Percentiles rank a stretch among this genome's conserved stretches.
These are phyloP conservation scores for Raffaelea ambrosiae DNA, from an alignment of 2,329 filamentous ascomycete genomes.

Conservation along the genomic window DNA sequence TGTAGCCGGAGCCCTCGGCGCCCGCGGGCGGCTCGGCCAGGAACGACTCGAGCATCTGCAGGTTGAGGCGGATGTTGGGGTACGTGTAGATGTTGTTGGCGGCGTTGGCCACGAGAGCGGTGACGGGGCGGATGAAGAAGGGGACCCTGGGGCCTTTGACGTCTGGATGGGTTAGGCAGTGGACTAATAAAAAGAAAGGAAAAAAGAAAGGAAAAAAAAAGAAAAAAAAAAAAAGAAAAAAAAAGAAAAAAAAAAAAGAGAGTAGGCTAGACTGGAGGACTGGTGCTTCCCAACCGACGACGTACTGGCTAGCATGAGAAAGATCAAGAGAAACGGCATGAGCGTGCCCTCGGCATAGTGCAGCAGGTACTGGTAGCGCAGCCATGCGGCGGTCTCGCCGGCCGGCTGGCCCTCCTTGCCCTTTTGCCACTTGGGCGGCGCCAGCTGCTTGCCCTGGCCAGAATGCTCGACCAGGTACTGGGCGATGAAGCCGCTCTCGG, in stretches of 20 bases:
- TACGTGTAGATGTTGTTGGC: constrained; percentile 31
- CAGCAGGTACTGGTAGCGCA: constrained; percentile 60
- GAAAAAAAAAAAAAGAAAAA: not conserved
- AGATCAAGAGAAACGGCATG: constrained; percentile 62
- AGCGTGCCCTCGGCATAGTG: constrained; percentile 81
- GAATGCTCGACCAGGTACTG: constrained; percentile 72
- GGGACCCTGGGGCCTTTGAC: constrained; percentile 38
- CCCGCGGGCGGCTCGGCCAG: constrained; percentile 34
- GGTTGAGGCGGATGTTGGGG: constrained; percentile 39
- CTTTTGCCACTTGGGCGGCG: constrained; percentile 46
- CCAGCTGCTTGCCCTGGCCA: constrained; percentile 32
- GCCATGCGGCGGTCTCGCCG: constrained; percentile 52
- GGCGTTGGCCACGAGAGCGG: constrained; percentile 34
- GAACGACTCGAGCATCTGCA: constrained; percentile 40
- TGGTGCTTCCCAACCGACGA: constrained; percentile 8
- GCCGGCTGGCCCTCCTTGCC: constrained; percentile 49
- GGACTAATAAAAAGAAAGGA: not conserved
- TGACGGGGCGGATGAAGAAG: constrained; percentile 45
- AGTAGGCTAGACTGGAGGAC: not conserved
- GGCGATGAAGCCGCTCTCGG: constrained; percentile 72
- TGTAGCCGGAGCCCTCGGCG: constrained; percentile 28
- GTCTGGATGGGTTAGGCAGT: constrained; percentile 16
- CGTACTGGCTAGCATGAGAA: constrained; percentile 48
- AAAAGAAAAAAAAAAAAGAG: not conserved
- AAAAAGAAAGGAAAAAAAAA: not conserved